phyloP scores from a whole-genome alignment of 768 basidiomycete species.

The Coprinellus aureogranulatus region DNA sequence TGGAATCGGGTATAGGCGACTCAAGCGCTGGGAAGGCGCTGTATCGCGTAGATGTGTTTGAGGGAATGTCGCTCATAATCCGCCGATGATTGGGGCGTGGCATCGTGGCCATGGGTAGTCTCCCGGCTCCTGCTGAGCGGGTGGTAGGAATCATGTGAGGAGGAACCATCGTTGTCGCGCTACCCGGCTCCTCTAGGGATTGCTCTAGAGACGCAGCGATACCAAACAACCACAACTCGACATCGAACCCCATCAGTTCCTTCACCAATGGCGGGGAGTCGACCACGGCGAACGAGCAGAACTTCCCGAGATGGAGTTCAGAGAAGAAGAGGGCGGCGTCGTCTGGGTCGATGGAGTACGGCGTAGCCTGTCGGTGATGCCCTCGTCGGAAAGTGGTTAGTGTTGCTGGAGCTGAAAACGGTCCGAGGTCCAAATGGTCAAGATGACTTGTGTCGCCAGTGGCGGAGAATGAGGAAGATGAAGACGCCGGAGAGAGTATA shows the following conservation, averaged over 20 bases:
- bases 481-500: background rate
- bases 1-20: background rate
- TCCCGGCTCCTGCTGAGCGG: too few relatives aligned
- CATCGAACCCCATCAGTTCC: background rate
- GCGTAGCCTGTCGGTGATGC: background rate
- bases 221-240: constrained; percentile 3
- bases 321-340: background rate
- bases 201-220: background rate
- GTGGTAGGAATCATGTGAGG: background rate
- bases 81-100: background rate
- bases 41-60: background rate
- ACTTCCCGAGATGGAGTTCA: background rate
- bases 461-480: constrained; percentile 1
- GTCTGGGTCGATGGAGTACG: background rate
- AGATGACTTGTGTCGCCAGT: background rate
- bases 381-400: background rate
- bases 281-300: constrained; percentile 1
- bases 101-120: background rate
- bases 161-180: background rate
- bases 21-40: background rate
- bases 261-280: background rate
- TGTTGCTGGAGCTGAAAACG: background rate
- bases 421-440: background rate
- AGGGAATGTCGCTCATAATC: background rate
- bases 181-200: background rate